Evolutionary conservation across 1,284 basidiomycete genomes (phyloP), one percentile per base, ranked within the genome.

Genomic region (Hypsizygus ulmarius): DNA sequence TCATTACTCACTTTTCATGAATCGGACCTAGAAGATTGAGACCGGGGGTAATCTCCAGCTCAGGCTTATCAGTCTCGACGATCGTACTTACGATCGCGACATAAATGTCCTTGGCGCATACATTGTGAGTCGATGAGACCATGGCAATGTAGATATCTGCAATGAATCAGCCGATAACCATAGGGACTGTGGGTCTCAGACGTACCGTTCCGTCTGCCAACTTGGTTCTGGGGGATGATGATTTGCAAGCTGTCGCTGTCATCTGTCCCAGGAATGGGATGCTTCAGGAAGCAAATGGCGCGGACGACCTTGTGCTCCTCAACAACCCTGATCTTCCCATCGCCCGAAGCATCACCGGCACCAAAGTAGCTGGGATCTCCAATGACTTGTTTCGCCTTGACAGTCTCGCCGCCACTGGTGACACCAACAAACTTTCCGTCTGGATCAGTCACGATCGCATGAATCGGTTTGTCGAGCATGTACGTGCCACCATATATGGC

Each of bases 401-500:
- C 97, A 12, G 87, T 96, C 76, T 99, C 97, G 6, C 81, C 78
- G 34, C 84, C 94, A 59, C 87, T 90, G 36, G 87, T 88, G 36
- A 99, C 97, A 48, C 97, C 96, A 45, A 90, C 79, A 61, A 99
- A 98, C 67, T 90, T 92, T 63, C 97, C 97, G 52, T 87, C 82
- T 7, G 72, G 63, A 63, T 88, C 90, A 42, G 88, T 89, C 52
- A 97, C 87, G 61, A 99, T 93, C 67, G 92, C 84, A 56, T 97
- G 87, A 60, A 97, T 89, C 50, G 78, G 78, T 75, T 99, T 99
- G 78, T 98, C 94, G 50, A 99, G 87, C 97, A 99, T 99, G 76
- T 99, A 99, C 12, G 97, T 99, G 45, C 97, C 97, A 46, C 97
- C 97, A 67, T 99, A 98, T 67, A 99, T 98, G 59, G 97, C 97